Percentiles rank a stretch among this genome's conserved stretches.
Conservation (phyloP, 2,329 filamentous ascomycete genomes). For the Sarocladiaceae sp. region DNA sequence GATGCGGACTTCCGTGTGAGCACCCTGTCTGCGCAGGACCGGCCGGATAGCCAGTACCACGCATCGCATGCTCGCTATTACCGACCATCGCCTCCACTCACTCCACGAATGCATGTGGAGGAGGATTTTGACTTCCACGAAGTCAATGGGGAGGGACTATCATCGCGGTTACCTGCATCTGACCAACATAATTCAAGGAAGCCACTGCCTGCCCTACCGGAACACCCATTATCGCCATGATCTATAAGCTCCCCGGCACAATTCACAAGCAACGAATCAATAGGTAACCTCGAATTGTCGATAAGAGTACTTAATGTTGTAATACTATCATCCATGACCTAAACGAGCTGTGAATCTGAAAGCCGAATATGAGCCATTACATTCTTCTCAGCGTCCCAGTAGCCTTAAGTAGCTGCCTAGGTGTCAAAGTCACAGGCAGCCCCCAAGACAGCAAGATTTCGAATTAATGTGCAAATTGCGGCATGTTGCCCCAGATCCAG, state of each 20-base stretch:
- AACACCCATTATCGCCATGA: constrained; percentile 12
- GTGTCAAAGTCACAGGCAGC: not conserved
- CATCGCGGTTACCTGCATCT: constrained; percentile 1
- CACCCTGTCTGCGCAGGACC: not conserved
- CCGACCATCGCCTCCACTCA: not conserved
- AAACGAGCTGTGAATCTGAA: too few species aligned
- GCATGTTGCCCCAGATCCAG: not conserved
- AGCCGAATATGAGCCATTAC: too few species aligned
- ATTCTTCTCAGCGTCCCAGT: too few species aligned
- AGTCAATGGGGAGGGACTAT: not conserved
- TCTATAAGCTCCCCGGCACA: not conserved
- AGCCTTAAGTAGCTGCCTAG: not conserved
- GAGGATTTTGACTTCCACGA: not conserved
- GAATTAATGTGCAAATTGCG: not conserved
- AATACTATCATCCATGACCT: too few species aligned
- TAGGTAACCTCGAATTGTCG: not conserved
- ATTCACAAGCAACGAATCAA: not conserved
- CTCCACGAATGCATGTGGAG: not conserved
- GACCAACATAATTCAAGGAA: constrained; percentile 13
- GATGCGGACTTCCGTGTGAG: not conserved
- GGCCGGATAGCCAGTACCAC: not conserved
- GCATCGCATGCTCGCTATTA: not conserved
- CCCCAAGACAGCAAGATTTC: constrained; percentile 11
- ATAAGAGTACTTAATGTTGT: too few species aligned
- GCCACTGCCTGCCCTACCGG: constrained; percentile 16